Evolutionary conservation across 208 protist genomes (phyloP), one percentile per base, ranked within the genome.

Genomic region (Trypanosoma platydactyli): DNA sequence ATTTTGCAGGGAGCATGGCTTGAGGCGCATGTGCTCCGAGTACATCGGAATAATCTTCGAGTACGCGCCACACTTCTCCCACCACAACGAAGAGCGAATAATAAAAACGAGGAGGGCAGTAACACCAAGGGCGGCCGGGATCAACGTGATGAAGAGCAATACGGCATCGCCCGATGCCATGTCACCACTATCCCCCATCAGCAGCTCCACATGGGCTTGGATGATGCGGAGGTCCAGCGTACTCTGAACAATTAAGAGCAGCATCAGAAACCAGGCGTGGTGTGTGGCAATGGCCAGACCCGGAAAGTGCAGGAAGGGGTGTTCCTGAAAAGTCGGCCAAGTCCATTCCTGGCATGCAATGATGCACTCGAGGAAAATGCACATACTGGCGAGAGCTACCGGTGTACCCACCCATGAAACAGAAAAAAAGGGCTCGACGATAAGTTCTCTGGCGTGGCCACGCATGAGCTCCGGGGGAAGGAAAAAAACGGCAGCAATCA

Each of bases 301-400:
- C 22, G 79, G 79, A 27, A 84, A 68, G 7, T 67, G 27, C 51
- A 84, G 60, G 40, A 64, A 65, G 41, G 50, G 65, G 45, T 80
- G 73, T 49, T 42, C 44, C 16, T 77, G 67, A 63, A 84, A 68
- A 42, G 76, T 69, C 6, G 74, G 79, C 76, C 79, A 84, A 0
- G 70, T 73, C 76, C 74, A 84, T 58, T 84, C 79, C 57, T 84
- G 79, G 40, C 71, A 60, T 12, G 64, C 50, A 50, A 72, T 72
- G 46, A 80, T 9, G 44, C 69, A 80, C 70, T 79, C 52, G 22
- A 80, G 20, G n/a, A 56, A 35, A n/a, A 81, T 59, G 6, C 55
- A 61, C 18, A 64, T 49, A 4, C 64, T 76, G 16, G 60, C 50
- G 30, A 81, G 41, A 18, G 71, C 24, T 0, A 81, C 44, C 18